Conservation (phyloP, 495 filamentous ascomycete genomes). For the Articulospora tetracladia region DNA sequence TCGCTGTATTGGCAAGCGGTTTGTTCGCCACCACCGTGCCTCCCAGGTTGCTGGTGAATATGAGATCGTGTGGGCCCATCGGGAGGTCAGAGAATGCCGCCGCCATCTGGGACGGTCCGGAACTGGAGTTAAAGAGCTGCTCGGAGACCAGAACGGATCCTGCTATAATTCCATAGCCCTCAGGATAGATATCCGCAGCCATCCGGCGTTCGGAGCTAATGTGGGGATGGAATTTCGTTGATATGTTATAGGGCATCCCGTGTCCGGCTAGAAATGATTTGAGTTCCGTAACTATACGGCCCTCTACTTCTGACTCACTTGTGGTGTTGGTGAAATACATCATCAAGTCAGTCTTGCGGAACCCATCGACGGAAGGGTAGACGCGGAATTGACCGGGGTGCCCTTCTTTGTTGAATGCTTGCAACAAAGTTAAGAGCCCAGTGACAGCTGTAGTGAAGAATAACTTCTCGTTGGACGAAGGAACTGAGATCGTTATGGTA, state of each 20-base stretch:
- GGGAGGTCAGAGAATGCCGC: neutral
- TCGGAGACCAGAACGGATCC: neutral
- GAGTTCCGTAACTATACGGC: neutral
- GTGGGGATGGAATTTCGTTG: neutral
- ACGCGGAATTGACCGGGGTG: neutral
- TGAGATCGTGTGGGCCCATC: neutral
- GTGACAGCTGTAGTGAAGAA: neutral
- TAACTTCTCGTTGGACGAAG: neutral
- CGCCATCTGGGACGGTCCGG: neutral
- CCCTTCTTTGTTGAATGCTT: neutral
- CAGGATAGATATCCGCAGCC: neutral
- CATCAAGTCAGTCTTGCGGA: conserved; percentile 1
- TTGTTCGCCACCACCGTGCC: neutral
- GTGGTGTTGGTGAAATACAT: neutral
- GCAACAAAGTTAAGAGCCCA: neutral
- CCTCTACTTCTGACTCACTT: neutral
- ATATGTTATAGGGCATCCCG: neutral
- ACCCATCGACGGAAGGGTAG: neutral
- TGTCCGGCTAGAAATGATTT: neutral
- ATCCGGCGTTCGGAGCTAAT: neutral
- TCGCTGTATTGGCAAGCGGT: neutral
- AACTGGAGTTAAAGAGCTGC: neutral
- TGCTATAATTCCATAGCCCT: neutral
- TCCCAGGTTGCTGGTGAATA: neutral
- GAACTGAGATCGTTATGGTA: neutral